phyloP scores from a whole-genome alignment of 345 rosid species.

The Pelargonium nanum region DNA sequence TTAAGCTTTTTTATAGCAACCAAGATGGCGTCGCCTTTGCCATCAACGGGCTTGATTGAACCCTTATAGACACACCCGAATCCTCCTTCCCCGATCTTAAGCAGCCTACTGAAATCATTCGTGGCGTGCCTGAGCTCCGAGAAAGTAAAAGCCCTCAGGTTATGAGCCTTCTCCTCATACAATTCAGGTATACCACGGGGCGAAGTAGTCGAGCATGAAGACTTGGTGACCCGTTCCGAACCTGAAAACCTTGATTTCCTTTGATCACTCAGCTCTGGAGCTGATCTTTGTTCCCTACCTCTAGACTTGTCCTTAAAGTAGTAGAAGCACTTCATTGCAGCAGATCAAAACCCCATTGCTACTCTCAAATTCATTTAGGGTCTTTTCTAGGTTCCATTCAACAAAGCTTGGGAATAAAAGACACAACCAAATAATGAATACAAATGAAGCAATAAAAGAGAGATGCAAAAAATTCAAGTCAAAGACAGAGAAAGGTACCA shows the following conservation, averaged over 20 bases:
- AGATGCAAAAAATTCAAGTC: not conserved
- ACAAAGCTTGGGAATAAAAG: not conserved
- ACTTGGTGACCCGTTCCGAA: slow-evolving; percentile 21
- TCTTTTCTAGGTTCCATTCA: not conserved
- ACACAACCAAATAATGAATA: not conserved
- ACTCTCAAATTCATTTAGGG: not conserved
- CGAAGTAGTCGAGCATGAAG: slow-evolving; percentile 43
- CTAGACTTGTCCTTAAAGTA: slow-evolving; percentile 42
- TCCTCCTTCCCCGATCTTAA: slow-evolving; percentile 89
- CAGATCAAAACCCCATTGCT: slow-evolving; percentile 1
- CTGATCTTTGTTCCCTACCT: slow-evolving; percentile 31
- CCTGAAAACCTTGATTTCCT: slow-evolving; percentile 14
- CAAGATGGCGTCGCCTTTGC: slow-evolving; percentile 30
- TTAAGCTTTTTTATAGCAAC: slow-evolving; percentile 83
- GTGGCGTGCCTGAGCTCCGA: slow-evolving; percentile 71
- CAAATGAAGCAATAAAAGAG: not conserved
- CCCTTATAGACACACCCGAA: slow-evolving; percentile 75
- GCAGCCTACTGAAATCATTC: slow-evolving; percentile 39
- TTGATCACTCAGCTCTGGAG: slow-evolving; percentile 34
- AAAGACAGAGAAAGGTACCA: not conserved
- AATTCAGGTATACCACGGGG: slow-evolving; percentile 55
- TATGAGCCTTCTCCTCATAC: slow-evolving; percentile 52
- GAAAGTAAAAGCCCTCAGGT: slow-evolving; percentile 54
- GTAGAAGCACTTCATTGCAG: slow-evolving; percentile 43
- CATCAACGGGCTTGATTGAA: slow-evolving; percentile 33